Evolutionary conservation across 164 flowering plant species (phyloP).

Genomic region (Malania oleifera): DNA sequence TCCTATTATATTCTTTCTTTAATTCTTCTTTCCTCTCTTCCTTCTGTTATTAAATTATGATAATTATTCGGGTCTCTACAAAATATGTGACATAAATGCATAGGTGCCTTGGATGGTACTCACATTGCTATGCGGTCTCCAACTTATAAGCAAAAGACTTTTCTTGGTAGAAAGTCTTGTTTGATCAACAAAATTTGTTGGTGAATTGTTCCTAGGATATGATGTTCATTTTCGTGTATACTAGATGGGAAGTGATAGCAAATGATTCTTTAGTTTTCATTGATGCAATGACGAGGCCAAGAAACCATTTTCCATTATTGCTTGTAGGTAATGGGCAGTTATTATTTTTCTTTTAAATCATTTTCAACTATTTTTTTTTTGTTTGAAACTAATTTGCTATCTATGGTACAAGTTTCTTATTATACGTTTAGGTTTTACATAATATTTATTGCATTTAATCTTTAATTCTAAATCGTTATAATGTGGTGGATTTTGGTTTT

Average conservation of each 20-base stretch:
- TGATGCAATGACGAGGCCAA: conserved; percentile 1
- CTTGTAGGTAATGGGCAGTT: too few relatives aligned
- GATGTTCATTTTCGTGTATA: not conserved
- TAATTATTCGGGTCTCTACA: too few relatives aligned
- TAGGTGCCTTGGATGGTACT: not conserved
- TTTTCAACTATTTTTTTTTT: too few relatives aligned
- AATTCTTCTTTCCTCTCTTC: too few relatives aligned
- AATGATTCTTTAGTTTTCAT: not conserved
- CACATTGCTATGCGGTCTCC: not conserved
- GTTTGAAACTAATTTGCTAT: too few relatives aligned
- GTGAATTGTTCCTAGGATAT: not conserved
- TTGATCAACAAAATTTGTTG: not conserved
- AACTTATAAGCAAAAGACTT: not conserved
- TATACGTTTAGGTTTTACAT: too few relatives aligned
- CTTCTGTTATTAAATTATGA: too few relatives aligned
- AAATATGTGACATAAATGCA: not conserved
- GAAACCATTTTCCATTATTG: not conserved
- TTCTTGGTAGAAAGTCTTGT: not conserved
- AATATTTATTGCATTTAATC: too few relatives aligned
- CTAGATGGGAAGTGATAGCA: not conserved
- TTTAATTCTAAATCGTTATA: too few relatives aligned
- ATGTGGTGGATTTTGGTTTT: not conserved
- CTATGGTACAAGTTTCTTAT: too few relatives aligned
- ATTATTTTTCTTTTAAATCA: too few relatives aligned
- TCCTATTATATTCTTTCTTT: too few relatives aligned